Base-by-base conservation (phyloP, 306 rosid genomes). In the Acacia confusa region DNA sequence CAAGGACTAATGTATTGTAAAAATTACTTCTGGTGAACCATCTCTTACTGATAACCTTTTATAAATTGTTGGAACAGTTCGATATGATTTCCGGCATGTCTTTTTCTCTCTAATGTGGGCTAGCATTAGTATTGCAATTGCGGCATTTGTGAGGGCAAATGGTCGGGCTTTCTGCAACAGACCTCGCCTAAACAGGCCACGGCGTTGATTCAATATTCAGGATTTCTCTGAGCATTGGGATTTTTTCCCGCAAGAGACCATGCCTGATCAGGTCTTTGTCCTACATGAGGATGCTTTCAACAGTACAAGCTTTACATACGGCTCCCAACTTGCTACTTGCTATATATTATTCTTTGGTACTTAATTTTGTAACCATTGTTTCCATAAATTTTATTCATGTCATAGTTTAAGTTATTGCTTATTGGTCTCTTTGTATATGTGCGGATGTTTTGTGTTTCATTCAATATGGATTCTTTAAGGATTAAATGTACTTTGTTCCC, bases 151-250 rank as follows among this genome's bases (percentile, higher is more conserved):
- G 72, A 86, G 89, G 87, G 93, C 95, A 82, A 94, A 94, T 6
- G 98, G 98, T 47, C 86, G 94, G 74, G 22, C 89, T 64, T 94
- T 94, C 87, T 92, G 98, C 88, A 92, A 89, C 82, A 83, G 98
- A 28, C 97, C 97, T 32, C 90, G 90, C 77, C 88, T 94, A 30
- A 91, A 86, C 90, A 92, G 82, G 86, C 95, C 94, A 9, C 85
- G 86, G 70, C 60, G 73, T 70, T 91, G 85, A 91, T 77, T 52
- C 78, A 7, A 43, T 36, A 41, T 41, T 43, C 66, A 68, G 38
- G 38, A 64, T 67, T 57, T 5, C 40, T 47, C 72, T n/a, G 25
- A 72, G 68, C 81, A 70, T 36, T 40, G 20, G 40, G 45, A 32
- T 2, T 8, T 65, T 75, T 32, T 81, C 57, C 77, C 47, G 66